Conservation (phyloP, 176 grass and related monocot species). For the Aegilops umbellulata region DNA sequence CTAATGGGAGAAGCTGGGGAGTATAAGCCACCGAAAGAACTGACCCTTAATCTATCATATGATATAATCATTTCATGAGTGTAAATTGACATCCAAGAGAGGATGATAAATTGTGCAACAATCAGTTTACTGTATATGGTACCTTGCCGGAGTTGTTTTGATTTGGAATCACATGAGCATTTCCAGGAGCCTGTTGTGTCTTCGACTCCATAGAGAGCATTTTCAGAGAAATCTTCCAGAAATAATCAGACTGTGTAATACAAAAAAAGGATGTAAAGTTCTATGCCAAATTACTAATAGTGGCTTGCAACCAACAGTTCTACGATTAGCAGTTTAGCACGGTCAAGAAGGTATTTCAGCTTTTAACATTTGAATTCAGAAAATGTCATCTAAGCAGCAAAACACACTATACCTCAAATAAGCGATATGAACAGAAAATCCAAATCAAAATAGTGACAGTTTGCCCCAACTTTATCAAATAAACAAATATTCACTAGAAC, state of each 20-base stretch:
- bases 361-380: too few species aligned
- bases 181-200: slow-evolving; percentile 47
- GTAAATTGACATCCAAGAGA: not conserved
- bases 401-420: too few species aligned
- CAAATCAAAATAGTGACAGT: too few species aligned
- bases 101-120: not conserved
- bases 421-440: too few species aligned
- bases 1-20: too few species aligned
- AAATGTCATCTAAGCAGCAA: too few species aligned
- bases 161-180: slow-evolving; percentile 2
- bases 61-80: not conserved
- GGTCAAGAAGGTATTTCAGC: too few species aligned
- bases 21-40: too few species aligned
- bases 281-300: not conserved
- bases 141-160: slow-evolving; percentile 66
- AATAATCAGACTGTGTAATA: slow-evolving; percentile 72
- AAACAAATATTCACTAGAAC: too few species aligned
- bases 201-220: slow-evolving; percentile 82
- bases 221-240: slow-evolving; percentile 81
- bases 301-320: not conserved
- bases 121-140: not conserved
- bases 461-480: too few species aligned
- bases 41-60: not conserved
- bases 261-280: slow-evolving; percentile 20
- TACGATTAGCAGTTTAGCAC: too few species aligned